Conservation (phyloP, 106 monocot genomes). For the Xerophyta viscosa region DNA sequence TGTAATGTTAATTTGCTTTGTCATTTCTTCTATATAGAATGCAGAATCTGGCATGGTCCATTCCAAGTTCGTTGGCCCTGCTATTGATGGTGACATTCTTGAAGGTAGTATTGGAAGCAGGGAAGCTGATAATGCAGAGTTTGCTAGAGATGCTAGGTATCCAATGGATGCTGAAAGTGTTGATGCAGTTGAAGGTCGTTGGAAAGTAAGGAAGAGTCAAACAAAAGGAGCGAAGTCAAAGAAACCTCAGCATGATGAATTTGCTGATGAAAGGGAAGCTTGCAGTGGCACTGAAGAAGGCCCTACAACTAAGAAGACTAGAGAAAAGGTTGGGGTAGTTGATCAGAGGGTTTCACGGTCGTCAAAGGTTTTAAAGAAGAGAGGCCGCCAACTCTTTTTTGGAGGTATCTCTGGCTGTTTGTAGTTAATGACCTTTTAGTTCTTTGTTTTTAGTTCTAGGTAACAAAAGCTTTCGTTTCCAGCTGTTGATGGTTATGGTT, state of each 20-base stretch:
- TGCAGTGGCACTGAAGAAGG: conserved; percentile 99
- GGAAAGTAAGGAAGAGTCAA: conserved; percentile 31
- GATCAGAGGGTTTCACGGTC: conserved; percentile 23
- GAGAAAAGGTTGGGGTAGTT: conserved; percentile 33
- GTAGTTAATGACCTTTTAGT: not conserved
- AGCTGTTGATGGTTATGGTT: no score
- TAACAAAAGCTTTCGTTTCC: not conserved
- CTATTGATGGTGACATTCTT: conserved; percentile 31
- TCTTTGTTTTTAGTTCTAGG: not conserved
- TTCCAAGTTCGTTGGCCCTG: conserved; percentile 37
- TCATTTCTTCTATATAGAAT: conserved; percentile 25
- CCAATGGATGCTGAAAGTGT: conserved; percentile 20
- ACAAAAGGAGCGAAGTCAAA: conserved; percentile 34
- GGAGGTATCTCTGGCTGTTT: conserved; percentile 29
- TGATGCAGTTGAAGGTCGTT: conserved; percentile 21
- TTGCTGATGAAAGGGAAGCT: conserved; percentile 87
- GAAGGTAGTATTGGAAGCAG: conserved; percentile 92
- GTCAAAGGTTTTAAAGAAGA: conserved; percentile 44
- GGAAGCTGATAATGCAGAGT: conserved; percentile 94
- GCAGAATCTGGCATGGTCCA: conserved; percentile 41
- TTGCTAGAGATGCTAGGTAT: conserved; percentile 29
- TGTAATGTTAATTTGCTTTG: conserved; percentile 3
- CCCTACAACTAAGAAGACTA: conserved; percentile 28
- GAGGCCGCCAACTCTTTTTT: conserved; percentile 65
- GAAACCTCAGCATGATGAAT: conserved; percentile 20